Base-by-base conservation (phyloP, 371 early-diverging fungal genomes). In the Haplosporangium sp. region DNA sequence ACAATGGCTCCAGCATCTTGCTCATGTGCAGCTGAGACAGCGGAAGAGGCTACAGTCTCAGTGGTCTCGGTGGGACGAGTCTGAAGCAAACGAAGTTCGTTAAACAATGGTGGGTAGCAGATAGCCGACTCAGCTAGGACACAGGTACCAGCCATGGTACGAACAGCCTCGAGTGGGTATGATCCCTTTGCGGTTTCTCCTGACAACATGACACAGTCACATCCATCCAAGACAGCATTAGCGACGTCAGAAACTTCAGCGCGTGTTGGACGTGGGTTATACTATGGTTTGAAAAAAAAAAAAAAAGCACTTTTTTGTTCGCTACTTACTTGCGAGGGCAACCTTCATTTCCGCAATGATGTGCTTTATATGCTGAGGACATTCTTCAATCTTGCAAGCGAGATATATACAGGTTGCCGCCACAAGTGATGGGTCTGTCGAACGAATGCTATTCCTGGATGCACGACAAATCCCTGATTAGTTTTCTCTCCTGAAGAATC, bases 231-330 rank as follows among this genome's bases (percentile, higher is more conserved):
- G 13, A 98, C 93, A 50, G 99, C 99, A 87, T 99, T 98, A 45
- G 99, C 98, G 44, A 99, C 98, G 84, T 99, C 99, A 47, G 95
- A 96, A 13, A 97, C 97, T 84, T 99, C 99, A 60, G 99, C 98
- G 84, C 99, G 95, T 44, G 98, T 99, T n/a, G 99, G 99, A 44
- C 96, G 90, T 66, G 95, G 95, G 87, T 96, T 96, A 82, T 88
- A 88, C 88, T 90, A 86, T 44, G 44, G 8, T 44, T 48, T 17
- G 44, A 35, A 67, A 42, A 53, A 27, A 27, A 27, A 27, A 1
- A 27, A 27, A 27, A 27, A 27, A 27, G 27, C 27, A 27, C 27
- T 27, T 27, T 27, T 27, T 27, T 27, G 27, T 27, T 27, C 27
- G 27, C 27, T 27, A 27, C 27, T 27, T 89, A 91, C 93, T 90